Base-by-base conservation (phyloP, 495 filamentous ascomycete species). In the Xylaria flabelliformis region DNA sequence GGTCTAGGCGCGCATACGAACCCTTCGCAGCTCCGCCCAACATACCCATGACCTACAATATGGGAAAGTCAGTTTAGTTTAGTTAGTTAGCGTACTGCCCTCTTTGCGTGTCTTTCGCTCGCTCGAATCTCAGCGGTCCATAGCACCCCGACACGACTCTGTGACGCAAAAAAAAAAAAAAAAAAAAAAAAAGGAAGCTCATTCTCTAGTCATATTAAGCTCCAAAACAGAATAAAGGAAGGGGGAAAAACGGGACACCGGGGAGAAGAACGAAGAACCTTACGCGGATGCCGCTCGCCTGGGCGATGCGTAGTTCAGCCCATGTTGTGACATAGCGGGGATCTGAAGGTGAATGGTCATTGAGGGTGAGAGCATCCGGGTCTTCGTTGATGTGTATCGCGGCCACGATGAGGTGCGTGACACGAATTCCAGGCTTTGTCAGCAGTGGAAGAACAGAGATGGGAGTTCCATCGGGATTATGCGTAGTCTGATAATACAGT, bases 361-460 rank as follows among this genome's bases (percentile, higher is more conserved):
- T 97, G 56, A 94, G 88, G 1, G 90, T 92, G 72, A 94, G 85
- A 9, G 81, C 83, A 36, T 88, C 81, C 0, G 84, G 77, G 61
- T 87, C 84, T 72, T 91, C 86, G 76, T 95, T 94, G 78, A 96
- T 82, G 78, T 96, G 93, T 65, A 97, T 89, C 3, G 93, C 92
- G 9, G 92, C 93, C 56, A 97, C 76, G 69, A 94, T 93, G 44
- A 94, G 74, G 76, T 96, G 93, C 0, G 93, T 94, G 64, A 91
- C 80, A 2, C 74, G 70, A 61, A 87, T 86, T 44, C 76, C 76
- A 4, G 83, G 81, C n/a, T 89, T 82, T 2, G 87, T 85, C 71
- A 94, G 74, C 48, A 97, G 87, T 0, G 92, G 92, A 2, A 93
- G 86, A 72, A 94, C 83, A 36, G 91, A 91, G 75, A 94, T 90